A percentile compares a stretch with the other conserved stretches of the same genome.
These are phyloP conservation scores for Coffea eugenioides DNA, from an alignment of 257 asterid species.

Conservation along the genomic window DNA sequence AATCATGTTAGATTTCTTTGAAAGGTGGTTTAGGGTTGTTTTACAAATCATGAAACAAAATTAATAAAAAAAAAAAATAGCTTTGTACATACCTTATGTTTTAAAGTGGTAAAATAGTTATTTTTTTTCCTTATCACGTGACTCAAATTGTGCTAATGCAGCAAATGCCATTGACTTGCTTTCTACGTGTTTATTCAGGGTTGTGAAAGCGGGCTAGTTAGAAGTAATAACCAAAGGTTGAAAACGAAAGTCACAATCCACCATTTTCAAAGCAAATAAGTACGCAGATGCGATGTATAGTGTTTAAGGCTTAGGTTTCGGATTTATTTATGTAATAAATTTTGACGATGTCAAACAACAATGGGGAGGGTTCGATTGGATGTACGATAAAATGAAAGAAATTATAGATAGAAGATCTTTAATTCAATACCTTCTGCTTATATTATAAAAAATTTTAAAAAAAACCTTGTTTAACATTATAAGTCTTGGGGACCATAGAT, in stretches of 20 bases:
- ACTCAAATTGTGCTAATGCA: background rate
- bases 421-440: too few species aligned
- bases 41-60: background rate
- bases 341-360: background rate
- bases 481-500: constrained; percentile 1
- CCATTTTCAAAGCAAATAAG: background rate
- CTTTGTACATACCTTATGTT: too few species aligned
- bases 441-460: too few species aligned
- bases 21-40: too few species aligned
- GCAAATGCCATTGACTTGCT: background rate
- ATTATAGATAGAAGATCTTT: too few species aligned
- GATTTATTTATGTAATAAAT: background rate
- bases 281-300: background rate
- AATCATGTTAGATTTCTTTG: too few species aligned
- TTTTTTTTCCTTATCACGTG: background rate
- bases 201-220: too few species aligned
- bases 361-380: too few species aligned
- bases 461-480: background rate
- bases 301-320: background rate
- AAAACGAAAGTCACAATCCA: background rate
- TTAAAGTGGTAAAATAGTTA: background rate
- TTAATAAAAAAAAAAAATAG: too few species aligned
- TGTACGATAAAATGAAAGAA: too few species aligned
- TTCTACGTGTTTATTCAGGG: too few species aligned
- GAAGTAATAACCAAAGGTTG: too few species aligned